Evolutionary conservation across 441 rosid genomes (phyloP).

Genomic region (Gossypium schwendimanii): DNA sequence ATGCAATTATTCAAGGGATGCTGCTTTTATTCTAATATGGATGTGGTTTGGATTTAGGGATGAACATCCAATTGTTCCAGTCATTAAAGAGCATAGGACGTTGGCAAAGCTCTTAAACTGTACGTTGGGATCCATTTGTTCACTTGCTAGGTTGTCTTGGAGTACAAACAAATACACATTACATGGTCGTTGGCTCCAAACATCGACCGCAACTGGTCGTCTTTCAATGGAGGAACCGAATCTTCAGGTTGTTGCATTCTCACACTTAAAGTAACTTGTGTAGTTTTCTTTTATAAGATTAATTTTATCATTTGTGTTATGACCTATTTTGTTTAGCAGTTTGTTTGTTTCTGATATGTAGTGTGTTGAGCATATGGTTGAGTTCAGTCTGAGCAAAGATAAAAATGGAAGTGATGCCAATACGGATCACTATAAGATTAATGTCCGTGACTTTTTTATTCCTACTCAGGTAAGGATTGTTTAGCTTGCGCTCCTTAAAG

Average conservation of each 20-base stretch:
- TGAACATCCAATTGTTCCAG: conserved; percentile 84
- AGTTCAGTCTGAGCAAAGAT: conserved; percentile 40
- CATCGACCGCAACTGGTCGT: conserved; percentile 95
- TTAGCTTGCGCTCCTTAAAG: not conserved
- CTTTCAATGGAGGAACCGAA: conserved; percentile 91
- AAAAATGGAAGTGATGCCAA: conserved; percentile 37
- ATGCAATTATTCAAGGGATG: not conserved
- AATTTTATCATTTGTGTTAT: not conserved
- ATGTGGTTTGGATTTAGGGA: conserved; percentile 49
- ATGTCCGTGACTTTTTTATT: conserved; percentile 83
- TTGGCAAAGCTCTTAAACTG: conserved; percentile 85
- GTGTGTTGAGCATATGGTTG: conserved; percentile 94
- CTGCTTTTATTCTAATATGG: conserved; percentile 15
- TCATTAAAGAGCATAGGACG: conserved; percentile 87
- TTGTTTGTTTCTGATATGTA: conserved; percentile 34
- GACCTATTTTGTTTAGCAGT: conserved; percentile 9
- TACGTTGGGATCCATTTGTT: conserved; percentile 86
- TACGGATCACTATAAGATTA: conserved; percentile 40
- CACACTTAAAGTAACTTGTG: not conserved
- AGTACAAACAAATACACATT: conserved; percentile 67
- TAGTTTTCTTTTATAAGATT: not conserved
- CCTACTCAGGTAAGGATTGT: conserved; percentile 76
- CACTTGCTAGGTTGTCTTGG: conserved; percentile 64
- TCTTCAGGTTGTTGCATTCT: conserved; percentile 66
- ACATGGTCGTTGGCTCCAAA: conserved; percentile 96